Base-by-base conservation (phyloP, 2,329 filamentous ascomycete genomes). In the Exophiala dermatitidis region DNA sequence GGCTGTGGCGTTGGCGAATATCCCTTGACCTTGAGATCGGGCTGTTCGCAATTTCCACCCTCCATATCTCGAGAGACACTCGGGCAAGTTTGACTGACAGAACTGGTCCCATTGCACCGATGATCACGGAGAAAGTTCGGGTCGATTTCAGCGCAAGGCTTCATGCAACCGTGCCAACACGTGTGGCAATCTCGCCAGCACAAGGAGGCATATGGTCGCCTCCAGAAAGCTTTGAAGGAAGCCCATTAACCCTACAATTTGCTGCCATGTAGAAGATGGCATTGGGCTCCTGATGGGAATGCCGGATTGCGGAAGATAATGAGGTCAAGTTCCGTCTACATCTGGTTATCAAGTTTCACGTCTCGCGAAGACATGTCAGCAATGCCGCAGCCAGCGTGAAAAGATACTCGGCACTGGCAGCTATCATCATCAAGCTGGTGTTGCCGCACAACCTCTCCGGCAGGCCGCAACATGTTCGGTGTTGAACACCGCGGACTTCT, bases 1-100 rank as follows among this genome's bases (percentile, higher is more conserved):
- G 8, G 73, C 73, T 2, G 73, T 75, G 26, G 73, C 73, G 7
- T 66, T 75, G 8, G 68, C 70, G 6, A 53, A 60, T 43, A 52
- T 46, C 33, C 52, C 51, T 51, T 61, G 59, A 61, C 36, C 32
- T 12, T 5, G 12, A 19, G 28, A 10, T 43, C 8, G n/a, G 10
- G 42, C 7, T 31, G 7, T 26, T 41, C 5, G 12, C 5, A 28
- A 41, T 26, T 26, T 26, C 38, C 4, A 41, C 9, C 3, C 4
- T 9, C 28, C 38, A 28, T 3, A 26, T 41, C 28, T 10, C 12
- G 36, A 38, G 33, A 6, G 33, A 37, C 7, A 30, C 19, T 29
- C 10, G 33, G 10, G 10, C 5, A 19, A 19, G 19, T 19, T 19
- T 19, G 19, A 19, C 19, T 19, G 19, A 19, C 19, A 19, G 19